Percentiles rank a stretch among this genome's conserved stretches.
These are phyloP conservation scores for Smallanthus sonchifolius DNA, from an alignment of 129 eudicot species.

Conservation along the genomic window DNA sequence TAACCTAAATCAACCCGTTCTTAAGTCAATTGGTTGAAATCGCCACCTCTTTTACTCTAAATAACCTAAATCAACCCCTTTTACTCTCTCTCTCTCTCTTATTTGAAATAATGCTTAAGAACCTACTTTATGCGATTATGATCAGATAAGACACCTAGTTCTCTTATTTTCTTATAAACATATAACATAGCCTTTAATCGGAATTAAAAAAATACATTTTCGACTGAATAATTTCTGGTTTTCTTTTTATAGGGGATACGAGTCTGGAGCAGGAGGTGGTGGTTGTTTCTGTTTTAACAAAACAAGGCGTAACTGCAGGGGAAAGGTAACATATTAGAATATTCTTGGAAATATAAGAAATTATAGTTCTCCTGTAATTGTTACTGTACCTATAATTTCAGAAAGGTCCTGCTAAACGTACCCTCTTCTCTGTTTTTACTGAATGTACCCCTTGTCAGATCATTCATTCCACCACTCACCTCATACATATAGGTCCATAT, in stretches of 20 bases:
- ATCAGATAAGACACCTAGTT: not conserved
- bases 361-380: too few relatives aligned
- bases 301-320: constrained; percentile 44
- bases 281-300: constrained; percentile 81
- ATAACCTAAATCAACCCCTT: too few relatives aligned
- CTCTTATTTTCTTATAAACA: not conserved
- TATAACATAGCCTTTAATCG: not conserved
- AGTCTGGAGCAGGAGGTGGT: constrained; percentile 60
- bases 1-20: not conserved
- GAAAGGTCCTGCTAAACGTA: too few relatives aligned
- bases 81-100: too few relatives aligned
- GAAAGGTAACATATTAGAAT: constrained; percentile 39
- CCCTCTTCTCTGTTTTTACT: too few relatives aligned
- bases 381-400: too few relatives aligned
- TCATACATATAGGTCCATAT: too few relatives aligned
- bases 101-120: not conserved
- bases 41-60: too few relatives aligned
- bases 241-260: constrained; percentile 52
- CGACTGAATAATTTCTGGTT: not conserved
- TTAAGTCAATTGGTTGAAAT: not conserved
- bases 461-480: too few relatives aligned
- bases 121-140: not conserved
- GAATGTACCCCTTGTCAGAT: too few relatives aligned
- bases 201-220: not conserved
- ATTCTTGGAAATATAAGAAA: not conserved